Conservation (phyloP, 768 basidiomycete species). For the Phanerochaete sordida region DNA sequence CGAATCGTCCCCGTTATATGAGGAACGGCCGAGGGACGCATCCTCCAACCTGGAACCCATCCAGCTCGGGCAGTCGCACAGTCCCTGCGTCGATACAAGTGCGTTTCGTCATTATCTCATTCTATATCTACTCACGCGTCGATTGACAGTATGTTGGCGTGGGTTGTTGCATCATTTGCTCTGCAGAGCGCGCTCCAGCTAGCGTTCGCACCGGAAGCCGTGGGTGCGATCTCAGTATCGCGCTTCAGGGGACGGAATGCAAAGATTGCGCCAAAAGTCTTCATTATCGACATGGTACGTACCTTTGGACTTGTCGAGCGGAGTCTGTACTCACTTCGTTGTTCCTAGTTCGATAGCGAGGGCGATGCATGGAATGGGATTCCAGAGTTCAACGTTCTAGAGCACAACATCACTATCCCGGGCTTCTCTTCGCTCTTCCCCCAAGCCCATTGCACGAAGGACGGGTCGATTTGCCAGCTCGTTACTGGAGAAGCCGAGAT, state of each 20-base stretch:
- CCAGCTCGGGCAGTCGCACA: background rate
- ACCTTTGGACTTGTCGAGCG: background rate
- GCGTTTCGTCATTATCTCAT: background rate
- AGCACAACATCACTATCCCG: conserved; percentile 33
- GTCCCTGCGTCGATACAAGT: background rate
- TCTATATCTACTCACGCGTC: no score
- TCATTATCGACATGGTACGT: conserved; percentile 8
- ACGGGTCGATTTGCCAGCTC: conserved; percentile 33
- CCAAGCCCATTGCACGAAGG: conserved; percentile 31
- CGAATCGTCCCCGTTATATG: background rate
- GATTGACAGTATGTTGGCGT: background rate
- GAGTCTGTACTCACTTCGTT: no score
- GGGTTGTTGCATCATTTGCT: background rate
- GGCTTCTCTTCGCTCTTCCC: conserved; percentile 39
- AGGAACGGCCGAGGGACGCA: background rate
- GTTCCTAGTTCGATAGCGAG: conserved; percentile 13
- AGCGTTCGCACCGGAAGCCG: background rate
- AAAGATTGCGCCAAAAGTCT: conserved; percentile 7
- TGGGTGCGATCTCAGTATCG: background rate
- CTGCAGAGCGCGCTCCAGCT: background rate
- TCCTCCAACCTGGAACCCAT: background rate
- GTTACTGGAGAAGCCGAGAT: conserved; percentile 39
- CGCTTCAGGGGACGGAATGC: background rate
- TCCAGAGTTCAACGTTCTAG: conserved; percentile 29
- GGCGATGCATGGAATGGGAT: conserved; percentile 19